Evolutionary conservation across 2,329 filamentous ascomycete species (phyloP), one percentile per base, ranked within the genome.

Genomic region (Gnomoniopsis sp.): DNA sequence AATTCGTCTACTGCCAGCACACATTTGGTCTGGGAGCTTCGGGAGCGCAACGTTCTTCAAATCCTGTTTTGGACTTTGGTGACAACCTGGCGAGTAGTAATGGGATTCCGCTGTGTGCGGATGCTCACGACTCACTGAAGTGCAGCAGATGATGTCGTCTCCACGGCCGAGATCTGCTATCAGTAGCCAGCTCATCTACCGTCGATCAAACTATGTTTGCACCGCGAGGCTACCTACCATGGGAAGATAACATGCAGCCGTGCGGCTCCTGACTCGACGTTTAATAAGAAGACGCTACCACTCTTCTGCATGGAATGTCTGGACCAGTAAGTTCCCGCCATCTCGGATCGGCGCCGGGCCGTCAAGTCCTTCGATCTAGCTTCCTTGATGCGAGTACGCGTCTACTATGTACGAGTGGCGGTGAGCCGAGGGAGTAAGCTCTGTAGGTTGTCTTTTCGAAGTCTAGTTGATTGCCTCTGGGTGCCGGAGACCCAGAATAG

Each of bases 111-210:
- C 3, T 41, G 12, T n/a, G 8, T 41, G 36, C 36, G 17, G 14
- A 41, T n/a, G 36, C 36, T 12, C 36, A n/a, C 36, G 36, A 41
- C 36, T 15, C 36, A 15, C 36, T n/a, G 36, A 12, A 12, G 7
- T 41, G 36, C 36, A 41, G 36, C 36, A 41, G 36, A 41, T 30
- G 26, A 30, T 30, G 17, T 41, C 12, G 17, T 41, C 12, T 14
- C 36, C 17, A 10, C 33, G 8, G 33, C 8, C 33, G 15, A 38
- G 26, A 30, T 49, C 21, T 19, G 33, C 53, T 43, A n/a, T 43
- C 53, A 46, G 46, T 22, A 49, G 46, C 34, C 53, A 55, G 49
- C 44, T 55, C 53, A 49, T 21, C 41, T 14, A n/a, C 36, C 14
- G 36, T 14, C 36, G 17, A 41, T 41, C 12, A 14, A 15, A n/a